These are phyloP conservation scores for Trichodelitschia bisporula DNA, from an alignment of 495 filamentous ascomycete genomes.

Conservation along the genomic window DNA sequence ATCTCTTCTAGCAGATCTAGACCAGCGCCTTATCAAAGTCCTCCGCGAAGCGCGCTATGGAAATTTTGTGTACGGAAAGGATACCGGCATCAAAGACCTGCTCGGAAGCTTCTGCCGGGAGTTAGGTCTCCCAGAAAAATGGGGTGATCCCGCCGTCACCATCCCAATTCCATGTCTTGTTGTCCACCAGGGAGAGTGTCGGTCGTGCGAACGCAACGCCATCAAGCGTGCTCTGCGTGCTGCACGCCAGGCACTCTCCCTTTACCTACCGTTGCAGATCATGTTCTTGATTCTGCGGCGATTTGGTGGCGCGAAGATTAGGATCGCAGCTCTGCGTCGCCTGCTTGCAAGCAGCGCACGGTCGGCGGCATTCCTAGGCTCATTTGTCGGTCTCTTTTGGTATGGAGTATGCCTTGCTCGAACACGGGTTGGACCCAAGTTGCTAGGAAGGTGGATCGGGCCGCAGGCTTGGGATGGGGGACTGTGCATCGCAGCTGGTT, in stretches of 20 bases:
- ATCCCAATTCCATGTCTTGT: conserved; percentile 69
- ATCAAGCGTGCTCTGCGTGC: conserved; percentile 40
- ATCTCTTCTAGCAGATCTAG: conserved; percentile 50
- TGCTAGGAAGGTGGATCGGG: conserved; percentile 10
- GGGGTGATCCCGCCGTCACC: conserved; percentile 53
- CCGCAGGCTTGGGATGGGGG: conserved; percentile 40
- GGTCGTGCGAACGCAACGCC: conserved; percentile 60
- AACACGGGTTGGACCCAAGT: conserved; percentile 48
- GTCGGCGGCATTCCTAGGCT: conserved; percentile 61
- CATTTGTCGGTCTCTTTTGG: conserved; percentile 67
- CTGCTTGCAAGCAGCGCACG: conserved; percentile 37
- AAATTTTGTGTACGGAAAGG: conserved; percentile 41
- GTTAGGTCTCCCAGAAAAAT: conserved; percentile 36
- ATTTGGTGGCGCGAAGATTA: conserved; percentile 9
- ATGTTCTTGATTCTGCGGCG: conserved; percentile 1
- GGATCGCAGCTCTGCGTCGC: conserved; percentile 13
- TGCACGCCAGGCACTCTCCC: conserved; percentile 51
- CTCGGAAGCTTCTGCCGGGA: conserved; percentile 51
- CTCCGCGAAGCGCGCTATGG: conserved; percentile 40
- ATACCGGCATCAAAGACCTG: conserved; percentile 28
- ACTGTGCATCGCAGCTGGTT: conserved; percentile 49
- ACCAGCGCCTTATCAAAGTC: conserved; percentile 48
- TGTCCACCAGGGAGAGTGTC: conserved; percentile 61
- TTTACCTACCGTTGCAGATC: conserved; percentile 61
- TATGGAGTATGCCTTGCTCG: conserved; percentile 70